Evolutionary conservation across 768 basidiomycete species (phyloP).

Genomic region (Boletus rubroflammeus): DNA sequence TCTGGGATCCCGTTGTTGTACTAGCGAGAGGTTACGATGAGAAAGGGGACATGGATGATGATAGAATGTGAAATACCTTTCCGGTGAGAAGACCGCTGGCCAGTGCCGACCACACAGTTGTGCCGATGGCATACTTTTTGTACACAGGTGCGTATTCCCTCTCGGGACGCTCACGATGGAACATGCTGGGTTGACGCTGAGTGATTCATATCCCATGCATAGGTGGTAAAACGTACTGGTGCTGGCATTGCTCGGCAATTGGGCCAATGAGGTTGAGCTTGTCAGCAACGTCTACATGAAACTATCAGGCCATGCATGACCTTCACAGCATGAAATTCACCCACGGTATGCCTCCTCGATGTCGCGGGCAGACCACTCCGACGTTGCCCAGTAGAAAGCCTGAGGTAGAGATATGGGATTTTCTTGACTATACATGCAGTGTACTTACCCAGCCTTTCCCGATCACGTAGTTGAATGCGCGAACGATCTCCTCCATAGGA

Average conservation of each 20-base stretch:
- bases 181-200: constrained; percentile 35
- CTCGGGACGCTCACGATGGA: constrained; percentile 54
- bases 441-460: constrained; percentile 42
- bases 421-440: not conserved
- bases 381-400: constrained; percentile 48
- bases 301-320: not conserved
- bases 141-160: constrained; percentile 47
- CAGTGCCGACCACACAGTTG: constrained; percentile 55
- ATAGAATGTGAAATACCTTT: constrained; percentile 31
- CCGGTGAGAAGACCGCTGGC: constrained; percentile 55
- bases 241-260: constrained; percentile 50
- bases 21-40: constrained; percentile 19
- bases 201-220: no score
- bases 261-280: constrained; percentile 49
- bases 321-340: not conserved
- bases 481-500: constrained; percentile 53
- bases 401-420: constrained; percentile 3
- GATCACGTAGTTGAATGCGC: constrained; percentile 55
- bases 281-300: constrained; percentile 42
- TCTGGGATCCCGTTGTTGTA: constrained; percentile 50
- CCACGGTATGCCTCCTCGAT: constrained; percentile 43
- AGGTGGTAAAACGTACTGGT: constrained; percentile 30
- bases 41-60: not conserved
- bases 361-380: constrained; percentile 53
- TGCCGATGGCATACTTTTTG: constrained; percentile 44